These are phyloP conservation scores for Prunus kanzakura DNA, from an alignment of 306 rosid genomes.

Conservation along the genomic window DNA sequence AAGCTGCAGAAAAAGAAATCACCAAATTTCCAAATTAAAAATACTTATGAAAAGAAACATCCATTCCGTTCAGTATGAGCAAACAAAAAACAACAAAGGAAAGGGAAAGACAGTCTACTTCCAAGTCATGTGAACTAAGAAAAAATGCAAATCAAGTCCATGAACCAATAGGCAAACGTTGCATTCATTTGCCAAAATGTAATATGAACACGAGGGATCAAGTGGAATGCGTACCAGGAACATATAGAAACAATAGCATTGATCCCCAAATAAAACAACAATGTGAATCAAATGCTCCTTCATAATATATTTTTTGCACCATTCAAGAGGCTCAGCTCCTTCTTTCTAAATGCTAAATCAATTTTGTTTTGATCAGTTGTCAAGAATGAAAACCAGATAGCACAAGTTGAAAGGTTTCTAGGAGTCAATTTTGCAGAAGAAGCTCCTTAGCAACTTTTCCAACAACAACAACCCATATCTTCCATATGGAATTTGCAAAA, in stretches of 20 bases:
- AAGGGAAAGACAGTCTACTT: not conserved
- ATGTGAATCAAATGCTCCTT: not conserved
- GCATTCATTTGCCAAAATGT: not conserved
- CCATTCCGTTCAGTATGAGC: not conserved
- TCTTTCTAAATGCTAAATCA: not conserved
- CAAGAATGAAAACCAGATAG: not conserved
- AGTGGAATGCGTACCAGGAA: not conserved
- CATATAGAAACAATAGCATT: not conserved
- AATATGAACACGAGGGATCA: not conserved
- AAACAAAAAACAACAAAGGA: not conserved
- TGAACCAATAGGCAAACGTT: not conserved
- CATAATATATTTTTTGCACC: not conserved
- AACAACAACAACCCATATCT: not conserved
- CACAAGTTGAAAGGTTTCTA: not conserved
- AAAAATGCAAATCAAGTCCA: not conserved
- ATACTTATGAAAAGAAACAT: not conserved
- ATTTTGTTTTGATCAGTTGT: not conserved
- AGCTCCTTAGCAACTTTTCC: not conserved
- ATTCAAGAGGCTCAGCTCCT: not conserved
- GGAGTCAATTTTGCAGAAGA: conserved; percentile 1
- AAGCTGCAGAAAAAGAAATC: not conserved
- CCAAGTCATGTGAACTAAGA: not conserved
- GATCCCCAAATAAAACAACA: not conserved
- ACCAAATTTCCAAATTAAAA: no score
- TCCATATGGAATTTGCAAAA: no score